Evolutionary conservation across 768 basidiomycete species (phyloP), one percentile per base, ranked within the genome.

Genomic region (Strobilomyces confusus): DNA sequence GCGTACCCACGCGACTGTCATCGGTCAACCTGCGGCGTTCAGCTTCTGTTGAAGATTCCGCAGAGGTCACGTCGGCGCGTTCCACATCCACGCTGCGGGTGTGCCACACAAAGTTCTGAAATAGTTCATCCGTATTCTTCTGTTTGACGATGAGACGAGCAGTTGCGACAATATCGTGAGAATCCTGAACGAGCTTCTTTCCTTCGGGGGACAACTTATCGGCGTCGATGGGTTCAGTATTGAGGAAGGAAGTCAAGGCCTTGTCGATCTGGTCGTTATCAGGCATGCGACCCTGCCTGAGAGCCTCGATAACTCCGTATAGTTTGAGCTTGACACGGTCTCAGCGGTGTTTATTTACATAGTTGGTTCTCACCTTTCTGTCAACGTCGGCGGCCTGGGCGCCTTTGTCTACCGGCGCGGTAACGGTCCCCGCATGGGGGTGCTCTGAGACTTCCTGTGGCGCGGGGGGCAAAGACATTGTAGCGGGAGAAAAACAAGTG

Each of bases 71-170:
- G 69, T 77, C 79, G 34, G 67, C 63, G 50, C 66, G 78, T 67
- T 58, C 60, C 1, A 29, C 15, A 8, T 58, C 55, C 19, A 85
- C 72, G 34, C 80, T 79, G 32, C 80, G 74, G 1, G 89, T 91
- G 55, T 85, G 80, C 87, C 87, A 94, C 37, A 95, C 70, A 60
- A 95, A 95, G 62, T 89, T 86, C 71, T 98, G 95, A 68, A 97
- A 78, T 37, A 98, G 79, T 73, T 98, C 93, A 60, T 95, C 94
- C 22, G 76, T 72, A 59, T 97, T 97, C 81, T 95, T 97, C 61
- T 87, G 78, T 45, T 75, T 63, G n/a, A 95, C 83, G 52, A 93
- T 84, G 37, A 79, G 60, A 13, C 85, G 79, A 0, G 80, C 75
- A 5, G 91, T 93, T 58, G 82, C 80, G 62, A 95, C 77, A 64